Percentiles rank a stretch among this genome's conserved stretches.
These are phyloP conservation scores for Flaveria sonorensis DNA, from an alignment of 129 eudicot genomes.

Conservation along the genomic window DNA sequence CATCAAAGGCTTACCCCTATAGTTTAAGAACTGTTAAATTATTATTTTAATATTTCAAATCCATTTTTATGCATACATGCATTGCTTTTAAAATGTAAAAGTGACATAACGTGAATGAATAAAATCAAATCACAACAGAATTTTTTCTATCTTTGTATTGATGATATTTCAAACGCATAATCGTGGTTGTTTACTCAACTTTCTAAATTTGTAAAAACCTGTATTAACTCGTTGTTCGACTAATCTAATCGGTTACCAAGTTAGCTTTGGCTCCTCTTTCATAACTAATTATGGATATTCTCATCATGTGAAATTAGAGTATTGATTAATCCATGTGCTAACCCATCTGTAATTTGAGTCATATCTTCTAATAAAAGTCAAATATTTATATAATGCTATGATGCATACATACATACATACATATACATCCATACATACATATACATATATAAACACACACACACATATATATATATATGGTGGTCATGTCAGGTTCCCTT, in stretches of 20 bases:
- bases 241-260: not conserved
- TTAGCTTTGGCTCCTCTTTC: not conserved
- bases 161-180: too few relatives aligned
- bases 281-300: not conserved
- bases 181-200: too few relatives aligned
- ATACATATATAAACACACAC: too few relatives aligned
- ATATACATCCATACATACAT: not conserved
- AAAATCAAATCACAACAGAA: too few relatives aligned
- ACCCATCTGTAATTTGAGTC: not conserved
- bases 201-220: not conserved
- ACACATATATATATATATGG: not conserved
- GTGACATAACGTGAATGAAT: too few relatives aligned
- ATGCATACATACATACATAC: not conserved
- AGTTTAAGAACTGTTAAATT: not conserved
- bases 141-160: too few relatives aligned
- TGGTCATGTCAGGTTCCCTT: conserved; percentile 7
- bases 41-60: not conserved
- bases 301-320: not conserved
- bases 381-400: conserved; percentile 5
- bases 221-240: not conserved
- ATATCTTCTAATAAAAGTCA: conserved; percentile 17
- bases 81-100: too few relatives aligned
- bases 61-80: not conserved
- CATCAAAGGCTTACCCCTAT: not conserved
- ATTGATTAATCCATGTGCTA: conserved; percentile 6